Percentiles rank a stretch among this genome's conserved stretches.
phyloP scores from a whole-genome alignment of 495 filamentous ascomycete species.

The Hypoxylon cercidicola region DNA sequence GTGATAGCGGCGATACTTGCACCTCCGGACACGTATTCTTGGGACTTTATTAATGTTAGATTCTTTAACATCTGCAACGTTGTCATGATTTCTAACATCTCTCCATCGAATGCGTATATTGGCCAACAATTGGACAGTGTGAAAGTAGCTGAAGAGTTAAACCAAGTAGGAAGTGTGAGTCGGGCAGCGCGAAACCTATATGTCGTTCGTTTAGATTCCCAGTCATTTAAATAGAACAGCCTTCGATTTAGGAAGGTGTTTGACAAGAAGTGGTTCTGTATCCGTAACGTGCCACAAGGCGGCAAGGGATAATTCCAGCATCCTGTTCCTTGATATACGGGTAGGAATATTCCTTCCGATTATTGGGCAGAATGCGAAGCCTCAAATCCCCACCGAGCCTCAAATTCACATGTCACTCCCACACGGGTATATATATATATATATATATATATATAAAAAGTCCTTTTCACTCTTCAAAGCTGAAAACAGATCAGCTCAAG shows the following conservation, averaged over 20 bases:
- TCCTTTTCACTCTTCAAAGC: background rate
- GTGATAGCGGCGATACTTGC: too few relatives aligned
- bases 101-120: too few relatives aligned
- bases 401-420: background rate
- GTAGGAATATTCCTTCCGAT: background rate
- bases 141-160: too few relatives aligned
- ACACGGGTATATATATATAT: background rate
- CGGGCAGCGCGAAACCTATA: too few relatives aligned
- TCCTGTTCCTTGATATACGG: conserved; percentile 9
- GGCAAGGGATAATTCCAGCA: conserved; percentile 7
- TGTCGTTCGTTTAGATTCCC: background rate
- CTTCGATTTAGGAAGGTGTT: conserved; percentile 25
- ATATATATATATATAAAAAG: background rate
- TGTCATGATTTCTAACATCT: too few relatives aligned
- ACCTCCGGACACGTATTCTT: too few relatives aligned
- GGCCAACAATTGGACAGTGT: too few relatives aligned
- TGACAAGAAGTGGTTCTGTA: conserved; percentile 2
- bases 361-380: conserved; percentile 29
- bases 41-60: too few relatives aligned
- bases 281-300: background rate
- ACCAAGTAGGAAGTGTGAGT: too few relatives aligned
- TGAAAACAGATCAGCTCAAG: background rate
- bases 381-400: background rate
- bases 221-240: background rate
- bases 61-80: too few relatives aligned